These are phyloP conservation scores for Leccinum uliginosum DNA, from an alignment of 768 basidiomycete genomes.

Conservation along the genomic window DNA sequence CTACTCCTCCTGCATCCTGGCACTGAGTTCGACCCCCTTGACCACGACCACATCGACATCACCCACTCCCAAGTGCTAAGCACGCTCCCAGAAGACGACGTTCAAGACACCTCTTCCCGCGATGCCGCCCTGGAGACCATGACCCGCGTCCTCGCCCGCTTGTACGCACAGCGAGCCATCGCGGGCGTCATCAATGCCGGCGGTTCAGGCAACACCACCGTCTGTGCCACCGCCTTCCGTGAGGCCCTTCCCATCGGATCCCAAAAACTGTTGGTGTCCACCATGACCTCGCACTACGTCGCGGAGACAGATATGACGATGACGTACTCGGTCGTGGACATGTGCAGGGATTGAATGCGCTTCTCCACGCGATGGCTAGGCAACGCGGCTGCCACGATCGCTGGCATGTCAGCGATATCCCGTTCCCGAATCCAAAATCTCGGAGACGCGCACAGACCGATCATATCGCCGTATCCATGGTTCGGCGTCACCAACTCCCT, in stretches of 20 bases:
- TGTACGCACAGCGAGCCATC: slow-evolving; percentile 10
- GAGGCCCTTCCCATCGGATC: slow-evolving; percentile 26
- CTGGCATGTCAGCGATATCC: slow-evolving; percentile 10
- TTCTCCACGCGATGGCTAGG: slow-evolving; percentile 19
- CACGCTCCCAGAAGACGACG: neutral
- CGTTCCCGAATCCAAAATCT: neutral
- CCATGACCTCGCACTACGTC: slow-evolving; percentile 27
- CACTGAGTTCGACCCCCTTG: slow-evolving; percentile 15
- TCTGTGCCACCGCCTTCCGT: slow-evolving; percentile 21
- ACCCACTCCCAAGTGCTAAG: slow-evolving; percentile 17
- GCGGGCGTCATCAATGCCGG: slow-evolving; percentile 21
- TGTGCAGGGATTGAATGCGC: slow-evolving; percentile 27
- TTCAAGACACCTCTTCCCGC: slow-evolving; percentile 6
- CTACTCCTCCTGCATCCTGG: too few relatives aligned
- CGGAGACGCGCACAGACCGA: neutral
- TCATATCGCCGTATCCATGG: slow-evolving; percentile 25
- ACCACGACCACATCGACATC: slow-evolving; percentile 18
- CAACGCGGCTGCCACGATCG: slow-evolving; percentile 28
- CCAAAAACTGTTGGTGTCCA: slow-evolving; percentile 28
- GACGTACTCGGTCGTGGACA: slow-evolving; percentile 31
- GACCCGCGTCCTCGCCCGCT: slow-evolving; percentile 14
- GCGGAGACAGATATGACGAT: slow-evolving; percentile 31
- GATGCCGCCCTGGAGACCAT: slow-evolving; percentile 12
- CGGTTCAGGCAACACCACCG: slow-evolving; percentile 26
- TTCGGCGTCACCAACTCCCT: slow-evolving; percentile 26